Conservation (phyloP, 2,329 filamentous ascomycete genomes). For the Calonectria hongkongensis region DNA sequence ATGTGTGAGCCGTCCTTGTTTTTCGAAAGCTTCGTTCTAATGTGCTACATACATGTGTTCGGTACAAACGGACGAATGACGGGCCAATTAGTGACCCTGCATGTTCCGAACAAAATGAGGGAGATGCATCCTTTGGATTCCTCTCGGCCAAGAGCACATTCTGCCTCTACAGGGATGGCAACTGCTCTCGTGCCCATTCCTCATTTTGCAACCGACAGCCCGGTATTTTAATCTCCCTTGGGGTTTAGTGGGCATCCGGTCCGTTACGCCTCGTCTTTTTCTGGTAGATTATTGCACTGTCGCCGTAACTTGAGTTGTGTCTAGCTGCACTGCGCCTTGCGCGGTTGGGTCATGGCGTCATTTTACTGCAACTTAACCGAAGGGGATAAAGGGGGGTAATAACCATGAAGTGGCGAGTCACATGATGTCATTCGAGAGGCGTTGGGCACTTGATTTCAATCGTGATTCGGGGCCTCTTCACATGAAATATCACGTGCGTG, state of each 20-base stretch:
- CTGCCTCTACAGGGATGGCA: slow-evolving; percentile 22
- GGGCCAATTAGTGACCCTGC: slow-evolving; percentile 24
- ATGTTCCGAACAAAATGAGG: slow-evolving; percentile 7
- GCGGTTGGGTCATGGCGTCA: slow-evolving; percentile 32
- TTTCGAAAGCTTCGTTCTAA: slow-evolving; percentile 5
- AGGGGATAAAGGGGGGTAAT: slow-evolving; percentile 10
- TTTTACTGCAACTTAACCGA: slow-evolving; percentile 6
- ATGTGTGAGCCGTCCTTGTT: slow-evolving; percentile 25
- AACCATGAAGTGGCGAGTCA: not conserved
- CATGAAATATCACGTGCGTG: not conserved
- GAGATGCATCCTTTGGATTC: slow-evolving; percentile 16
- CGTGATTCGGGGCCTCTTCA: not conserved
- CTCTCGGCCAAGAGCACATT: not conserved
- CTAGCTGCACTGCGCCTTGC: slow-evolving; percentile 8
- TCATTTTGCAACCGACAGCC: slow-evolving; percentile 2
- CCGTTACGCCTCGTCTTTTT: slow-evolving; percentile 16
- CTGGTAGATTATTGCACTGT: slow-evolving; percentile 20
- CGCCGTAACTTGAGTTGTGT: slow-evolving; percentile 20
- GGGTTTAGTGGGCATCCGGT: slow-evolving; percentile 27
- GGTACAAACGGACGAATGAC: slow-evolving; percentile 22
- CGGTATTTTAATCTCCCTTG: slow-evolving; percentile 20
- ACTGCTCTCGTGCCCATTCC: slow-evolving; percentile 37
- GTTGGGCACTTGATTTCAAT: not conserved
- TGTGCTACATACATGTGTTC: slow-evolving; percentile 24
- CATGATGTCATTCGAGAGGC: slow-evolving; percentile 1